These are phyloP conservation scores for Epichloe hybrida DNA, from an alignment of 2,329 filamentous ascomycete species.

Conservation along the genomic window DNA sequence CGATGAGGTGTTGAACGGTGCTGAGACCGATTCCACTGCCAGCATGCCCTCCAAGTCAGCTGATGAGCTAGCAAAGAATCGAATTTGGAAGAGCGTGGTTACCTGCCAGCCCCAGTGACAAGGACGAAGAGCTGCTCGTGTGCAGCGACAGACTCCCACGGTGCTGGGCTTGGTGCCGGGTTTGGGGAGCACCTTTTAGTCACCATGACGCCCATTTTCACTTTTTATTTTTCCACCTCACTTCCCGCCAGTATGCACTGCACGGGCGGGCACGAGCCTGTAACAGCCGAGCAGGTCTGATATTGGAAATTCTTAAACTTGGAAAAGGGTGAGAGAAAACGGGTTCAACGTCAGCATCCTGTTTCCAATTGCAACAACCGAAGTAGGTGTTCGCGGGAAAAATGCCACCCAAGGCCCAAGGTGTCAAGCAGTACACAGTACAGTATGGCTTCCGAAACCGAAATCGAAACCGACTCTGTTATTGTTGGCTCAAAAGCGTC, in stretches of 20 bases:
- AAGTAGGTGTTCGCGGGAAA: too few species aligned
- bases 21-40: slow-evolving; percentile 73
- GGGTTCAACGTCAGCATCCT: too few species aligned
- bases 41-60: neutral
- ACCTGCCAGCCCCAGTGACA: slow-evolving; percentile 82
- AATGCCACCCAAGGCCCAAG: too few species aligned
- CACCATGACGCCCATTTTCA: slow-evolving; percentile 3
- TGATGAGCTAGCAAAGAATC: neutral
- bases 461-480: too few species aligned
- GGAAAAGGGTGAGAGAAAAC: too few species aligned
- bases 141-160: slow-evolving; percentile 23
- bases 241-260: neutral
- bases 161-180: slow-evolving; percentile 10
- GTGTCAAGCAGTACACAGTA: too few species aligned
- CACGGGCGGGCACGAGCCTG: too few species aligned
- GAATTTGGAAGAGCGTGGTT: slow-evolving; percentile 11
- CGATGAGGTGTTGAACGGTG: slow-evolving; percentile 72
- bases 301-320: too few species aligned
- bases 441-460: too few species aligned
- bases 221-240: neutral
- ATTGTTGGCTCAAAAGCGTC: too few species aligned
- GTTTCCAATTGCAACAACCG: too few species aligned
- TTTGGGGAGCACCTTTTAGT: neutral
- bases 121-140: slow-evolving; percentile 48
- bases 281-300: too few species aligned